Evolutionary conservation across 805 yeast genomes (phyloP).

Genomic region (Spathaspora boniae): DNA sequence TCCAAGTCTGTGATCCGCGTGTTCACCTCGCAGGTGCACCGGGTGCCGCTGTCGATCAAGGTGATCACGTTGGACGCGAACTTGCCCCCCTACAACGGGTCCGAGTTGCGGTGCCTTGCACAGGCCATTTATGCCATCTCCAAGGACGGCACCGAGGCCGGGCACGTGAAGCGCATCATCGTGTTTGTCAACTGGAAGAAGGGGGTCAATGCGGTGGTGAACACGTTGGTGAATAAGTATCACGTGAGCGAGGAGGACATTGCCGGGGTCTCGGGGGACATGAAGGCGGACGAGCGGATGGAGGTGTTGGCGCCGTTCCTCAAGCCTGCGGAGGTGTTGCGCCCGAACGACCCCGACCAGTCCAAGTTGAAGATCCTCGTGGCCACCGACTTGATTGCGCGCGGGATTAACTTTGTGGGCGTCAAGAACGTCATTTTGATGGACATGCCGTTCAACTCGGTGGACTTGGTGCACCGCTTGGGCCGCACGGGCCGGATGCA

Average conservation of each 20-base stretch:
- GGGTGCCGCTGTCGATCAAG: conserved; percentile 72
- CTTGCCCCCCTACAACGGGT: conserved; percentile 76
- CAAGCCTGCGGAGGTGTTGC: conserved; percentile 50
- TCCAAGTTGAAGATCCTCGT: conserved; percentile 63
- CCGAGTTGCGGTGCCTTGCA: conserved; percentile 78
- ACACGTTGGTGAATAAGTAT: conserved; percentile 43
- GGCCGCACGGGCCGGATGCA: conserved; percentile 96
- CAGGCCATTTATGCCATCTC: conserved; percentile 85
- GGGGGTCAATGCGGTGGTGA: conserved; percentile 57
- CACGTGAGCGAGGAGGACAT: conserved; percentile 44
- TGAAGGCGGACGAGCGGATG: conserved; percentile 57
- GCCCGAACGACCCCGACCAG: conserved; percentile 23
- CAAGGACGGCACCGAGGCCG: conserved; percentile 77
- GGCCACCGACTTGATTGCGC: conserved; percentile 83
- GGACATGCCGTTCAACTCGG: conserved; percentile 81
- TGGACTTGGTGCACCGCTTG: conserved; percentile 84
- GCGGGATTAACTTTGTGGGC: conserved; percentile 85
- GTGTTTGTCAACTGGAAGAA: conserved; percentile 80
- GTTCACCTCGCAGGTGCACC: conserved; percentile 79
- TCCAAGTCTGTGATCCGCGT: conserved; percentile 50
- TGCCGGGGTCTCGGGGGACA: conserved; percentile 64
- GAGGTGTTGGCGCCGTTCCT: conserved; percentile 59
- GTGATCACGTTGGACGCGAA: conserved; percentile 75
- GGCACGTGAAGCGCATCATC: conserved; percentile 71
- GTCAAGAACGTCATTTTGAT: conserved; percentile 77